Evolutionary conservation across 805 yeast genomes (phyloP).

Genomic region (Yarrowia deformans): DNA sequence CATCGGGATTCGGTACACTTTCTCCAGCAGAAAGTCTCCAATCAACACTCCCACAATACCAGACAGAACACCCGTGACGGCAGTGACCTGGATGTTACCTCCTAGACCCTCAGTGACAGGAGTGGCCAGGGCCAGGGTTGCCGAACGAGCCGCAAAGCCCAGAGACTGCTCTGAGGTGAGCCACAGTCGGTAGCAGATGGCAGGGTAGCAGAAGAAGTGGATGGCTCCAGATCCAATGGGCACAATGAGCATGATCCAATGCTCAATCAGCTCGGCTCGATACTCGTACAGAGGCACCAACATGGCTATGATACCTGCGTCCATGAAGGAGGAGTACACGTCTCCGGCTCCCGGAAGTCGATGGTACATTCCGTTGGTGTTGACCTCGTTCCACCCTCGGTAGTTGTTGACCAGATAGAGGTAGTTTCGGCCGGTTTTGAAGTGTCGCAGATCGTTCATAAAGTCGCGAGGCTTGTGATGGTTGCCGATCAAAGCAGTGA

Average conservation of each 20-base stretch:
- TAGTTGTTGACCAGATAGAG: slow-evolving; percentile 60
- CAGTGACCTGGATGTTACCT: slow-evolving; percentile 76
- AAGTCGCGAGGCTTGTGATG: slow-evolving; percentile 54
- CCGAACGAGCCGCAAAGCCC: slow-evolving; percentile 81
- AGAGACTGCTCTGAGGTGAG: slow-evolving; percentile 66
- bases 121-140: slow-evolving; percentile 79
- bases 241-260: slow-evolving; percentile 64
- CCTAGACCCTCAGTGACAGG: slow-evolving; percentile 72
- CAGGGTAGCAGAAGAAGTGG: slow-evolving; percentile 73
- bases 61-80: slow-evolving; percentile 76
- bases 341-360: slow-evolving; percentile 85
- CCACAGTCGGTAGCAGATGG: slow-evolving; percentile 69
- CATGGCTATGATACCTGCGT: slow-evolving; percentile 75
- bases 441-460: slow-evolving; percentile 58
- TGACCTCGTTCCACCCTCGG: slow-evolving; percentile 38
- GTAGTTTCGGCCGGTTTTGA: slow-evolving; percentile 75
- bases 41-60: slow-evolving; percentile 78
- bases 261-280: slow-evolving; percentile 65
- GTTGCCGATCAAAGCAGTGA: slow-evolving; percentile 62
- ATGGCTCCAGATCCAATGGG: slow-evolving; percentile 65
- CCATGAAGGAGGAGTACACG: slow-evolving; percentile 72
- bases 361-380: slow-evolving; percentile 44
- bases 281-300: slow-evolving; percentile 81
- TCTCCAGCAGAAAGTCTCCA: slow-evolving; percentile 60
- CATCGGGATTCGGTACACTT: slow-evolving; percentile 58